Evolutionary conservation across 345 rosid species (phyloP), one percentile per base, ranked within the genome.

Genomic region (Pelargonium nanum): DNA sequence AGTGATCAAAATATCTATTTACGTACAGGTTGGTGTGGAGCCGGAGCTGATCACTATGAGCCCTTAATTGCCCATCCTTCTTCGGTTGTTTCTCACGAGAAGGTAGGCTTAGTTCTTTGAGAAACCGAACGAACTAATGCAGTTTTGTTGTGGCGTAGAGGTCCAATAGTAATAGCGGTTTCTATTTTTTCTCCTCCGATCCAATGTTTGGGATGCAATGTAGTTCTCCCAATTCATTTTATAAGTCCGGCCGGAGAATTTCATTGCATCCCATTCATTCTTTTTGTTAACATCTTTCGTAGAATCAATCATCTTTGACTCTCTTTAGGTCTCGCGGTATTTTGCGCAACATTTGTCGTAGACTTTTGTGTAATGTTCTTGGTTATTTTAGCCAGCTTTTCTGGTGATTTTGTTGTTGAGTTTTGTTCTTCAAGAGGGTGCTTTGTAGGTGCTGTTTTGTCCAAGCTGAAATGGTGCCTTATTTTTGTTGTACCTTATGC

Each of bases 11-110:
- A 26, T 61, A 21, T 23, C 10, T 54, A 25, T 22, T 55, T 1
- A n/a, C 40, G 26, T 24, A 25, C 81, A 94, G 97, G 97, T 21
- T 94, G 97, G 99, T 94, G 96, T 56, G 96, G 89, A 51, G 99
- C 93, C 0, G 99, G 99, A 54, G 96, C 96, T 26, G 99, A 94
- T 71, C 99, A 94, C 68, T 94, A 94, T 24, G 99, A 94, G 67
- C 97, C 99, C 6, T 69, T 94, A 72, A 75, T 90, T 5, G 96
- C 96, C 22, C 80, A 70, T 57, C 84, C 92, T 50, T 78, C 86
- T 48, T 73, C 91, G n/a, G 48, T 79, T 25, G 72, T 87, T 26
- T 85, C 96, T 5, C 84, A 75, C 7, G 99, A 88, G 84, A 90
- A 94, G 76, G 96, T 86, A 56, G 99, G 95, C 25, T 66, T 77